Base-by-base conservation (phyloP, 2,329 filamentous ascomycete species). In the Nannizzia gypsea region DNA sequence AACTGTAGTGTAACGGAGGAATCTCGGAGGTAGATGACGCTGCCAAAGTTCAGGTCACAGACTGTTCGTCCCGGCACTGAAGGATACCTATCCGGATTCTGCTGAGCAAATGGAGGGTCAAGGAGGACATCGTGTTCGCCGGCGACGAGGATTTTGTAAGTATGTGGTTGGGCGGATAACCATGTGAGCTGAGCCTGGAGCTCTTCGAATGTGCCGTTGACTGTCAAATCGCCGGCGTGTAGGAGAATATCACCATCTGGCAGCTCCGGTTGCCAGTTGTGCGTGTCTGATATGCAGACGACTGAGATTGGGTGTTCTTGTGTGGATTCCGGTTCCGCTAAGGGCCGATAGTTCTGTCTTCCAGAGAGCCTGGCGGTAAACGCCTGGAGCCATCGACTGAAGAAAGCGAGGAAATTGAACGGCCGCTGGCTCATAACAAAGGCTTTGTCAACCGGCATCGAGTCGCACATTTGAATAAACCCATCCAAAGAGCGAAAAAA, bases 211-310 rank as follows among this genome's bases (percentile, higher is more conserved):
- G 75, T 72, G n/a, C 76, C 77, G n/a, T 69, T 68, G 57, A 76
- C 67, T 0, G 76, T 78, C n/a, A 80, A 69, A 61, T 80, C 77
- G 20, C 78, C 78, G 0, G 77, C 75, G 61, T 80, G 77, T 56
- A 80, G 69, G 13, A 80, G 70, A 1, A 80, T 66, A 62, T 80
- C 77, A 1, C 74, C 77, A 2, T 63, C 40, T 0, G 76, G 76
- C 6, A 80, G 61, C 1, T 59, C 57, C 3, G 71, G 72, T 8
- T 70, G 68, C 15, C 62, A 64, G 62, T 74, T 75, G 66, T 78
- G 76, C 9, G 76, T 79, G 63, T 79, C 76, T 5, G 77, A 78
- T 36, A 78, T 68, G 60, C 64, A 65, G 26, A 66, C 61, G n/a
- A 66, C 56, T 15, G 56, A 46, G 5, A 58, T 58, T 24, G 38